Evolutionary conservation across 2,329 filamentous ascomycete species (phyloP).

Genomic region (Ophiostoma sp.): DNA sequence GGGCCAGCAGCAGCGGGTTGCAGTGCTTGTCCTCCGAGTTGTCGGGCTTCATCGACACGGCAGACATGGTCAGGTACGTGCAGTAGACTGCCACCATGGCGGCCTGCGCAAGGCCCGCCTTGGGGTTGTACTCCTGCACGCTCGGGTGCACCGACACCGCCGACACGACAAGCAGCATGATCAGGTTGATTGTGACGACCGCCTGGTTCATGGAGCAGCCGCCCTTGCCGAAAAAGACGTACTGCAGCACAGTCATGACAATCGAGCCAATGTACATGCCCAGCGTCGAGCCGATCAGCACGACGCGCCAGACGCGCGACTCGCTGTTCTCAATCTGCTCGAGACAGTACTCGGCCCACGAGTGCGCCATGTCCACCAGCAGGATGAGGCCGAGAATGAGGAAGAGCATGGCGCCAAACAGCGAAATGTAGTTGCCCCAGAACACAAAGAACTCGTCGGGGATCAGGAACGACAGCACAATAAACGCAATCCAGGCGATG

Average conservation of each 20-base stretch:
- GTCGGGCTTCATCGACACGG: conserved; percentile 97
- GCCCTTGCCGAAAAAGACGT: conserved; percentile 82
- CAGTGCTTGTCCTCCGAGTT: conserved; percentile 84
- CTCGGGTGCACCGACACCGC: conserved; percentile 82
- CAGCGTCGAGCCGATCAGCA: conserved; percentile 87
- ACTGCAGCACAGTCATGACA: conserved; percentile 94
- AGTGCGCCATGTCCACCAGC: conserved; percentile 89
- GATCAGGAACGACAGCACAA: conserved; percentile 91
- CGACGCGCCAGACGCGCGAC: conserved; percentile 73
- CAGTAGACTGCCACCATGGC: conserved; percentile 98
- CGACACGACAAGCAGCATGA: conserved; percentile 76
- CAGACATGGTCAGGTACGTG: conserved; percentile 97
- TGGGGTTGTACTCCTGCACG: conserved; percentile 86
- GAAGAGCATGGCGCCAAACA: conserved; percentile 86
- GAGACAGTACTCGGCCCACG: conserved; percentile 94
- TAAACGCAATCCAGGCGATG: conserved; percentile 77
- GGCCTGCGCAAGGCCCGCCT: conserved; percentile 91
- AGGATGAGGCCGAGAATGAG: conserved; percentile 86
- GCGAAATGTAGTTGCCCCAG: conserved; percentile 91
- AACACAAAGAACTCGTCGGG: conserved; percentile 91
- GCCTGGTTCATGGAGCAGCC: conserved; percentile 94
- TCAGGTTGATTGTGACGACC: conserved; percentile 87
- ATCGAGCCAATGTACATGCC: conserved; percentile 89
- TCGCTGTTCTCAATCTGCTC: conserved; percentile 87
- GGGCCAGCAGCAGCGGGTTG: conserved; percentile 83